A percentile compares a stretch with the other conserved stretches of the same genome.
Evolutionary conservation across 2,329 filamentous ascomycete genomes (phyloP).

Genomic region (Didymella exigua): DNA sequence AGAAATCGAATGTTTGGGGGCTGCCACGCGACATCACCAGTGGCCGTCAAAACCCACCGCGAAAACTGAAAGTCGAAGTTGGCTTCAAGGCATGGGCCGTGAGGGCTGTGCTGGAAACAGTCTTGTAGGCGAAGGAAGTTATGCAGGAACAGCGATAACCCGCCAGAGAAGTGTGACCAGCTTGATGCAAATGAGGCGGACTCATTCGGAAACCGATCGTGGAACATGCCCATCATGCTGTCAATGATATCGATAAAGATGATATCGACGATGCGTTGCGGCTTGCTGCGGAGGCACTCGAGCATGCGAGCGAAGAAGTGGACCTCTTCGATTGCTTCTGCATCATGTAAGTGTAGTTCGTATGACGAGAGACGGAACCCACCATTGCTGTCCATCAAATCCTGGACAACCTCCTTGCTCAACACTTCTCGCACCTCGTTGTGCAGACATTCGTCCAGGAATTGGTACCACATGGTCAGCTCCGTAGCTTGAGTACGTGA

Average conservation of each 20-base stretch:
- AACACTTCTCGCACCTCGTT: neutral
- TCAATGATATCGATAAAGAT: conserved; percentile 28
- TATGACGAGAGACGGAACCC: neutral
- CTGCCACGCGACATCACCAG: conserved; percentile 30
- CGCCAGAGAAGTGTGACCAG: conserved; percentile 35
- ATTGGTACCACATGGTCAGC: conserved; percentile 39
- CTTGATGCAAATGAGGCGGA: conserved; percentile 1
- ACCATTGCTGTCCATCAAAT: neutral
- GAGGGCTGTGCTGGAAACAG: conserved; percentile 33
- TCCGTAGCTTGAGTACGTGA: conserved; percentile 36
- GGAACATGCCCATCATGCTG: conserved; percentile 36
- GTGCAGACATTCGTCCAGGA: conserved; percentile 19
- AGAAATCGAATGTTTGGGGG: conserved; percentile 27
- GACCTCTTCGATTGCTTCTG: conserved; percentile 16
- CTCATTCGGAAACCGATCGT: conserved; percentile 13
- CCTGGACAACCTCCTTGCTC: neutral
- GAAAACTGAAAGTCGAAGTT: conserved; percentile 14
- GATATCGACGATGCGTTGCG: conserved; percentile 24
- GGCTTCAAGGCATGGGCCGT: conserved; percentile 23
- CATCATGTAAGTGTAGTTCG: neutral
- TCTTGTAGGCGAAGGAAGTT: conserved; percentile 44
- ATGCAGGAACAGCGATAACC: conserved; percentile 35
- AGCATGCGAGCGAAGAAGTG: conserved; percentile 20
- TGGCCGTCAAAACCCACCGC: conserved; percentile 18
- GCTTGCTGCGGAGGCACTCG: conserved; percentile 11